Evolutionary conservation across 169 alveolate species (phyloP).

Genomic region (Theileria orientalis): DNA sequence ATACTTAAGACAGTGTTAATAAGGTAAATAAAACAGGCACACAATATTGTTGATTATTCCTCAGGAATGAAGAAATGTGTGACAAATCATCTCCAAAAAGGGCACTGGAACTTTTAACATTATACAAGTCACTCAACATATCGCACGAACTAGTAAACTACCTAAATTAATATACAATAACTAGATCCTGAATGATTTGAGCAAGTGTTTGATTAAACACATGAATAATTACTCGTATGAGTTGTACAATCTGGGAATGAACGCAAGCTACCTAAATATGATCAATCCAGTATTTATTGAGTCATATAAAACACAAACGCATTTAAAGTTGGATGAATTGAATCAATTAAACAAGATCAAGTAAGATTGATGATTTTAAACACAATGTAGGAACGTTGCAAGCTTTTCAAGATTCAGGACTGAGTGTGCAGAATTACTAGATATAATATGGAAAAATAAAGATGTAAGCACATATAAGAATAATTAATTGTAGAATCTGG

Average conservation of each 20-base stretch:
- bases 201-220: conserved; percentile 8
- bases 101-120: conserved; percentile 32
- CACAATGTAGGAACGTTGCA: conserved; percentile 25
- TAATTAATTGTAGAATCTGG: conserved; percentile 6
- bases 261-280: conserved; percentile 14
- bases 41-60: background rate
- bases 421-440: background rate
- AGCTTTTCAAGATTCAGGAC: conserved; percentile 43
- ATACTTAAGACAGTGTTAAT: conserved; percentile 13
- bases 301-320: conserved; percentile 22
- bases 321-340: conserved; percentile 10
- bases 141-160: conserved; percentile 31
- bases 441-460: background rate
- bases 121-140: conserved; percentile 27
- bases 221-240: conserved; percentile 46
- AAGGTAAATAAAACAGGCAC: conserved; percentile 10
- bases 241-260: conserved; percentile 22
- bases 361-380: background rate
- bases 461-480: no score
- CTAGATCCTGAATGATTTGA: conserved; percentile 41
- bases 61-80: conserved; percentile 26
- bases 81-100: conserved; percentile 52
- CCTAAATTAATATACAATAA: no score
- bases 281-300: conserved; percentile 14
- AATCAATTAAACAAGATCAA: background rate